phyloP scores from a whole-genome alignment of 768 basidiomycete genomes.

The Russula foetens region DNA sequence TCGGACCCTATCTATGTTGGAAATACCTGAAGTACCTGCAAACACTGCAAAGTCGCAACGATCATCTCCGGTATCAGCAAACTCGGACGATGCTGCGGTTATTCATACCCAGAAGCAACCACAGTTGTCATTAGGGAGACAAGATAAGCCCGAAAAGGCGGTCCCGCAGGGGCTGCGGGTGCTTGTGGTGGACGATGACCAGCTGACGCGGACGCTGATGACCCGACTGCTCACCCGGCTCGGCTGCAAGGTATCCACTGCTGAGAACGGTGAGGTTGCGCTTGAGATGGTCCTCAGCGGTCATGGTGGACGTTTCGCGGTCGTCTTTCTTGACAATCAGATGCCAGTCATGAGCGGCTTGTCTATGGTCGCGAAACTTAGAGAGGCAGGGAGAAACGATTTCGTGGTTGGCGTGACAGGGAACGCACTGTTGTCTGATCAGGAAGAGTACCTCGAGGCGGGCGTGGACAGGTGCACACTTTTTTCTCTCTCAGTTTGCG shows the following conservation, averaged over 20 bases:
- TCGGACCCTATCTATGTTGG: not conserved
- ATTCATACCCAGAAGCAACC: not conserved
- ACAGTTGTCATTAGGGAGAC: constrained; percentile 1
- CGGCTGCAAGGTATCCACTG: constrained; percentile 69
- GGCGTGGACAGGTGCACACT: constrained; percentile 62
- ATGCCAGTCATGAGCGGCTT: constrained; percentile 79
- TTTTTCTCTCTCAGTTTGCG: not conserved
- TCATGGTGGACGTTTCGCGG: constrained; percentile 28
- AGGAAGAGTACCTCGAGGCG: constrained; percentile 66
- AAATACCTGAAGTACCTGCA: not conserved
- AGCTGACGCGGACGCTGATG: constrained; percentile 75
- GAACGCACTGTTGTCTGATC: constrained; percentile 37
- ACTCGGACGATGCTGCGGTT: not conserved
- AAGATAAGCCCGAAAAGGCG: constrained; percentile 1
- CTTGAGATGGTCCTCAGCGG: constrained; percentile 58
- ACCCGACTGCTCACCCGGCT: constrained; percentile 66
- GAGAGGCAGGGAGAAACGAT: constrained; percentile 57
- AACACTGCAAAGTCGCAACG: not conserved
- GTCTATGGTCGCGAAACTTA: constrained; percentile 53
- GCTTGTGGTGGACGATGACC: constrained; percentile 80
- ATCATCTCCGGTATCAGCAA: not conserved
- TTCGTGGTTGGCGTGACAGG: constrained; percentile 77
- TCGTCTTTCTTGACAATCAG: constrained; percentile 62
- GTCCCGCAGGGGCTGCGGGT: constrained; percentile 52
- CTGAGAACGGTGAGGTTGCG: constrained; percentile 78